Evolutionary conservation across 768 basidiomycete species (phyloP).

Genomic region (Porpolomopsis calyptriformis): DNA sequence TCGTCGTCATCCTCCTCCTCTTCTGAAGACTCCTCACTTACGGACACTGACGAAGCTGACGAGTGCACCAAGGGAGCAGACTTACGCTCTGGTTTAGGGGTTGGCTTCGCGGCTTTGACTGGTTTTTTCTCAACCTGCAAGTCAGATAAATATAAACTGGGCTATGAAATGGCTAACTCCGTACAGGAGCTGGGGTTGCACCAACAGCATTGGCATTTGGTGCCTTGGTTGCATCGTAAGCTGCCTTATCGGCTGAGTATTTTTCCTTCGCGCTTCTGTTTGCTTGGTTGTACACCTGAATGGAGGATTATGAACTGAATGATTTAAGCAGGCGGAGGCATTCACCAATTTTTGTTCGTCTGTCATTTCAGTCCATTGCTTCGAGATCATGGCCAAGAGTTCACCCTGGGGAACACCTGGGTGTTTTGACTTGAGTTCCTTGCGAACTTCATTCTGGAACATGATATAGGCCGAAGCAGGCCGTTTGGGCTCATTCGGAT

Average conservation of each 20-base stretch:
- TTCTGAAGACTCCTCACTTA: conserved; percentile 11
- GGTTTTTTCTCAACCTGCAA: conserved; percentile 20
- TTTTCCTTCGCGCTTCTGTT: conserved; percentile 51
- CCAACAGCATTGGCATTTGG: conserved; percentile 38
- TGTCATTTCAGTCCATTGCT: conserved; percentile 61
- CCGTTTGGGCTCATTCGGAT: conserved; percentile 91
- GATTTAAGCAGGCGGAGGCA: conserved; percentile 9
- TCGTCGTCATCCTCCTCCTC: conserved; percentile 19
- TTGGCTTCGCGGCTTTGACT: conserved; percentile 11
- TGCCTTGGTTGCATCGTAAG: conserved; percentile 48
- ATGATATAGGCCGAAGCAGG: conserved; percentile 88
- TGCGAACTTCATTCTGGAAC: conserved; percentile 87
- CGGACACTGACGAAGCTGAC: conserved; percentile 1
- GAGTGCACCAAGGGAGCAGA: conserved; percentile 2
- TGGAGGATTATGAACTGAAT: conserved; percentile 6
- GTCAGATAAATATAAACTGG: conserved; percentile 23
- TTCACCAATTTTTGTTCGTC: conserved; percentile 67
- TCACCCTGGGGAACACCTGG: conserved; percentile 62
- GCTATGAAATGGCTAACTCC: background rate
- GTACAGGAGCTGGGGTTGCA: conserved; percentile 16
- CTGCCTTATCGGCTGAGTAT: conserved; percentile 53
- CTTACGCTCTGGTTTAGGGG: background rate
- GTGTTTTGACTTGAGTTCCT: conserved; percentile 53
- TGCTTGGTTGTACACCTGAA: conserved; percentile 43
- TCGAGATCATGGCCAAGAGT: conserved; percentile 58